A percentile compares a stretch with the other conserved stretches of the same genome.
Conservation (phyloP, 1,284 basidiomycete genomes). For the Ustanciosporium gigantosporum region DNA sequence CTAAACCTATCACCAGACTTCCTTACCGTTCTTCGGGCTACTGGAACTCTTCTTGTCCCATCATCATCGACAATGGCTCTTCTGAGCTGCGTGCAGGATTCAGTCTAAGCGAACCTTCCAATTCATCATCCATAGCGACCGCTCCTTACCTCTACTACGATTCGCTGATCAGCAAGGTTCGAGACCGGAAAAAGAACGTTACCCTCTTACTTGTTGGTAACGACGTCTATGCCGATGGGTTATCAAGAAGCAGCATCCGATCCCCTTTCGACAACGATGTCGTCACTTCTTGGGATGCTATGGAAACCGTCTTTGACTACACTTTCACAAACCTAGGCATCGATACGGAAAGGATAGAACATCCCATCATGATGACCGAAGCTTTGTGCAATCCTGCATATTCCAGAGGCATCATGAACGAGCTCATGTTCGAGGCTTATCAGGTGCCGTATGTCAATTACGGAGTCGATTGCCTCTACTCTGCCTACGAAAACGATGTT, state of each 20-base stretch:
- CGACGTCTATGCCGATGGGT: slow-evolving; percentile 54
- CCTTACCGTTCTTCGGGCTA: slow-evolving; percentile 38
- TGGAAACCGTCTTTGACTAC: slow-evolving; percentile 88
- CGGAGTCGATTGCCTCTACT: slow-evolving; percentile 89
- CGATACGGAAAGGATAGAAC: slow-evolving; percentile 75
- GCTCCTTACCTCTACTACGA: slow-evolving; percentile 48
- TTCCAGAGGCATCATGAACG: slow-evolving; percentile 85
- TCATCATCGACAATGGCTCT: slow-evolving; percentile 92
- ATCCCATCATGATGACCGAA: slow-evolving; percentile 94
- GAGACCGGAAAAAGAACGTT: slow-evolving; percentile 49
- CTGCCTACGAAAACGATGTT: slow-evolving; percentile 68
- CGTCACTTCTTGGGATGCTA: slow-evolving; percentile 55
- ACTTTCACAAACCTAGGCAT: slow-evolving; percentile 85
- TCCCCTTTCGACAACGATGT: slow-evolving; percentile 57
- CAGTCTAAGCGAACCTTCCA: slow-evolving; percentile 56
- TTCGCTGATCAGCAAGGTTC: slow-evolving; percentile 53
- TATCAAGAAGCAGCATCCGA: slow-evolving; percentile 43
- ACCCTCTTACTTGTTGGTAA: slow-evolving; percentile 54
- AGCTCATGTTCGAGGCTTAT: slow-evolving; percentile 95
- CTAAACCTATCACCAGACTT: slow-evolving; percentile 25
- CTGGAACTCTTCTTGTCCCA: slow-evolving; percentile 62
- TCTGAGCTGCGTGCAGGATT: slow-evolving; percentile 89
- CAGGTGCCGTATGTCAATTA: slow-evolving; percentile 82
- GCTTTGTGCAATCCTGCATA: slow-evolving; percentile 85
- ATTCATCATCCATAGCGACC: slow-evolving; percentile 27